Conservation (phyloP, 2,329 filamentous ascomycete genomes). For the Fusarium sp. region DNA sequence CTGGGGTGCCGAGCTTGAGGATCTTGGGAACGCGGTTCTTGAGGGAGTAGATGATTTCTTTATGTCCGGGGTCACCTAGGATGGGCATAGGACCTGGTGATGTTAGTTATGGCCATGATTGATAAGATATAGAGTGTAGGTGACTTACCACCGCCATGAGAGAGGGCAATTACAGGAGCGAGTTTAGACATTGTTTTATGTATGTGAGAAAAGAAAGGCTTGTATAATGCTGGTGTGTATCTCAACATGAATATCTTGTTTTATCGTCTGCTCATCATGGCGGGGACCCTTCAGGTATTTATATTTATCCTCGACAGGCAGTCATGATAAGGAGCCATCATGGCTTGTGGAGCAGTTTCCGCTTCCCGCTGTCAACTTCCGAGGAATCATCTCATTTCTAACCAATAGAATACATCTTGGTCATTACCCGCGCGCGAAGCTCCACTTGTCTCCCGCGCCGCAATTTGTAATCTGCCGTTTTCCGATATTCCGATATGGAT, state of each 20-base stretch:
- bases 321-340: slow-evolving; percentile 32
- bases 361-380: slow-evolving; percentile 25
- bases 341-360: slow-evolving; percentile 36
- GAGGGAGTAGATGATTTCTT: slow-evolving; percentile 63
- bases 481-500: slow-evolving; percentile 9
- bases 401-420: slow-evolving; percentile 27
- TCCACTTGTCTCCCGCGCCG: slow-evolving; percentile 17
- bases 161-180: slow-evolving; percentile 60
- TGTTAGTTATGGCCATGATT: not conserved
- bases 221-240: slow-evolving; percentile 7
- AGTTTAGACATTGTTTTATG: slow-evolving; percentile 53
- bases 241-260: slow-evolving; percentile 26
- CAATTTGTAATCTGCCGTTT: slow-evolving; percentile 36
- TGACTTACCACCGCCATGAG: slow-evolving; percentile 60
- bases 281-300: slow-evolving; percentile 13
- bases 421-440: slow-evolving; percentile 49
- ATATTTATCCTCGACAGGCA: slow-evolving; percentile 32
- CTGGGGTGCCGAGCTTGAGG: slow-evolving; percentile 64
- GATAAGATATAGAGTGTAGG: not conserved
- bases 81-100: slow-evolving; percentile 66
- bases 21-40: slow-evolving; percentile 65
- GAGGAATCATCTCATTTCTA: slow-evolving; percentile 11
- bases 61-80: slow-evolving; percentile 66
- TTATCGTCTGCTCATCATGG: not conserved
- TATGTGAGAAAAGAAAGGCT: not conserved